phyloP scores from a whole-genome alignment of 108 stramenopile species.

The Mediolabrus comicus region DNA sequence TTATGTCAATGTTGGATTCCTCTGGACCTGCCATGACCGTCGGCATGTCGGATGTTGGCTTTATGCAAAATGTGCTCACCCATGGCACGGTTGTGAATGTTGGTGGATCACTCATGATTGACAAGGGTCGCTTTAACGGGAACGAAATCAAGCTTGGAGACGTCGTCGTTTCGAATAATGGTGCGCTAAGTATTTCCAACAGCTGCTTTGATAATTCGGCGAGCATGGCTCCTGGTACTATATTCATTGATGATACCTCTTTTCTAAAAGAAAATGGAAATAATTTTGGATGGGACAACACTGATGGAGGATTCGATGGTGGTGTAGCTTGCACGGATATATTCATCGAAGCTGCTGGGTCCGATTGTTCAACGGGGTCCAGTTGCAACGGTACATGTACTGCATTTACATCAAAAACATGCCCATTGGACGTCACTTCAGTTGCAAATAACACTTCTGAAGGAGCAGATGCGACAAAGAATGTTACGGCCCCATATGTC shows the following conservation, averaged over 20 bases:
- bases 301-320: constrained; percentile 9
- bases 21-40: constrained; percentile 33
- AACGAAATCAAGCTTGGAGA: constrained; percentile 29
- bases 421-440: constrained; percentile 16
- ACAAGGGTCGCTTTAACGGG: constrained; percentile 15
- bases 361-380: constrained; percentile 4
- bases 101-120: constrained; percentile 31
- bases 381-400: constrained; percentile 32
- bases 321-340: constrained; percentile 22
- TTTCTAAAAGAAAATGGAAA: constrained; percentile 12
- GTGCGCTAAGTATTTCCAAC: constrained; percentile 13
- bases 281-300: constrained; percentile 36
- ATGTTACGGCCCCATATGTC: background rate
- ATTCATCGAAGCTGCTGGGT: constrained; percentile 21
- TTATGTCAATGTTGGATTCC: background rate
- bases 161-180: constrained; percentile 29
- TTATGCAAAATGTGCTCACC: constrained; percentile 8
- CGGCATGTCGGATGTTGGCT: constrained; percentile 14
- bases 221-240: constrained; percentile 26
- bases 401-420: constrained; percentile 14
- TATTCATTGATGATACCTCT: constrained; percentile 36
- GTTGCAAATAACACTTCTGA: background rate
- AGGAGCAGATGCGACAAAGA: background rate
- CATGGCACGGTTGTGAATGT: constrained; percentile 33
- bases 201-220: constrained; percentile 30